phyloP scores from a whole-genome alignment of 2,329 filamentous ascomycete genomes.

The Colletotrichum theobromicola region DNA sequence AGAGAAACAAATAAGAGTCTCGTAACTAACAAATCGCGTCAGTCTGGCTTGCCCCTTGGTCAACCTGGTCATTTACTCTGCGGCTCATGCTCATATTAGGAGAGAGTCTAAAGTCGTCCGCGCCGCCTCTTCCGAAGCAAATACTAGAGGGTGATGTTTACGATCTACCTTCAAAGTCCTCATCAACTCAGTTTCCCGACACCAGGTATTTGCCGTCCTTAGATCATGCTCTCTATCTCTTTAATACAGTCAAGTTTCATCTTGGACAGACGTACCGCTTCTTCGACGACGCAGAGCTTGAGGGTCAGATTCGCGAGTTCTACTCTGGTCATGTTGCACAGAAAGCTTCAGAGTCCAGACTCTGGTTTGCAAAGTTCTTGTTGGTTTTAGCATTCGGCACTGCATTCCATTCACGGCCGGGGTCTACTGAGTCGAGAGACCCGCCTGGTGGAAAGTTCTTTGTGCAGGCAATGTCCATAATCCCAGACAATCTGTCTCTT shows the following conservation, averaged over 20 bases:
- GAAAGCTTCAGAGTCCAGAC: slow-evolving; percentile 10
- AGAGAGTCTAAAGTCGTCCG: neutral
- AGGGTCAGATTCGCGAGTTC: neutral
- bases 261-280: neutral
- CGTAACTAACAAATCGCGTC: neutral
- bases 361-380: neutral
- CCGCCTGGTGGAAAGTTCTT: slow-evolving; percentile 35
- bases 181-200: slow-evolving; percentile 34
- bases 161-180: slow-evolving; percentile 26
- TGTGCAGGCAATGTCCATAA: slow-evolving; percentile 36
- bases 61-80: neutral
- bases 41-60: neutral
- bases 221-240: neutral
- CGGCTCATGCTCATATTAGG: neutral
- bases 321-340: neutral
- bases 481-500: slow-evolving; percentile 35
- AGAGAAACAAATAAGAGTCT: neutral
- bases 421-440: neutral
- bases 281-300: neutral
- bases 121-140: slow-evolving; percentile 29
- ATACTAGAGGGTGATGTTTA: slow-evolving; percentile 28
- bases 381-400: neutral
- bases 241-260: neutral
- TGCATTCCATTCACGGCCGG: neutral
- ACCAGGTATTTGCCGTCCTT: slow-evolving; percentile 24